Conservation (phyloP, 192 early-diverging fungal genomes). For the Thamnidium elegans region DNA sequence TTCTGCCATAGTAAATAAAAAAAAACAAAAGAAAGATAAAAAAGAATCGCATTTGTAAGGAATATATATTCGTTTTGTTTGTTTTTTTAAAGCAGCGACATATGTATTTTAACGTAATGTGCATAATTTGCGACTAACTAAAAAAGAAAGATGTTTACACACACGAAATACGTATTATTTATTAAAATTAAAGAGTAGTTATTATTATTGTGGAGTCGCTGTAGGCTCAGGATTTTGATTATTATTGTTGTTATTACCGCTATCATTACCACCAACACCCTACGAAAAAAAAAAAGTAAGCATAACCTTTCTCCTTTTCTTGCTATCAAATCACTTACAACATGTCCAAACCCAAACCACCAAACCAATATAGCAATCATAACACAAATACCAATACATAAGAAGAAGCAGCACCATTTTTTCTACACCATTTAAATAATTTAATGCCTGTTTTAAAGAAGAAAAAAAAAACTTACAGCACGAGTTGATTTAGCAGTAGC, state of each 20-base stretch:
- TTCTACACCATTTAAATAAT: conserved; percentile 12
- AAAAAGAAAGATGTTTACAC: too few species aligned
- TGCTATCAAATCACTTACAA: neutral
- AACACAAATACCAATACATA: conserved; percentile 26
- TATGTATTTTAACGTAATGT: too few species aligned
- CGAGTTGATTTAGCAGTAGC: conserved; percentile 26
- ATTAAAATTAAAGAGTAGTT: too few species aligned
- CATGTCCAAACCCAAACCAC: conserved; percentile 32
- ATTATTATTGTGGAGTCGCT: neutral
- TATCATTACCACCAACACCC: neutral
- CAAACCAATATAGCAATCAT: conserved; percentile 35
- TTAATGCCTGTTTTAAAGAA: neutral
- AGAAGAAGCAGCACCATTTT: conserved; percentile 36
- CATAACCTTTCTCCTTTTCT: neutral
- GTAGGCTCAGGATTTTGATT: neutral
- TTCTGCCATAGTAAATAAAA: too few species aligned
- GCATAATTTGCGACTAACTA: too few species aligned
- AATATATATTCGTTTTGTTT: too few species aligned
- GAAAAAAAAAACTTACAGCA: conserved; percentile 15
- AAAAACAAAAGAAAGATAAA: too few species aligned
- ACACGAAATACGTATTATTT: too few species aligned
- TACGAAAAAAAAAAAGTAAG: neutral
- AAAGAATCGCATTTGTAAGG: too few species aligned
- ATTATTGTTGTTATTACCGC: neutral
- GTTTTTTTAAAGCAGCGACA: too few species aligned